A percentile compares a stretch with the other conserved stretches of the same genome.
Conservation (phyloP, 2,329 filamentous ascomycete genomes). For the Aspergillus latus region DNA sequence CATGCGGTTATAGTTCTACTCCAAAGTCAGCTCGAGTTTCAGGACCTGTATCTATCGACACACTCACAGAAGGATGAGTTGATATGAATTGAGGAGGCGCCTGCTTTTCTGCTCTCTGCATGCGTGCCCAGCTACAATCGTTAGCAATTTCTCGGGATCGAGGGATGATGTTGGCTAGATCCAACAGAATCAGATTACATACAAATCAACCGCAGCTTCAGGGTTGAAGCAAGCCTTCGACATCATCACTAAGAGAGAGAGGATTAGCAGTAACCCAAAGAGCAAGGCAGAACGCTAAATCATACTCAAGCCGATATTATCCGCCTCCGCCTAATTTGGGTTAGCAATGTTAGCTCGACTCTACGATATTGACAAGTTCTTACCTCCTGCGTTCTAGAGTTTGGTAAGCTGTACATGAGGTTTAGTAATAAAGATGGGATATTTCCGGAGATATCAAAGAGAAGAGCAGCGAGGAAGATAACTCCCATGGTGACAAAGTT, state of each 20-base stretch:
- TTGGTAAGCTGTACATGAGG: slow-evolving; percentile 54
- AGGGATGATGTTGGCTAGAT: neutral
- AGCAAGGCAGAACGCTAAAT: neutral
- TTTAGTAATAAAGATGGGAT: slow-evolving; percentile 46
- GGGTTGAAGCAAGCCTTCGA: slow-evolving; percentile 61
- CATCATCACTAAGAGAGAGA: slow-evolving; percentile 54
- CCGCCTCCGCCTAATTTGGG: slow-evolving; percentile 54
- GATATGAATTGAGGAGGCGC: slow-evolving; percentile 58
- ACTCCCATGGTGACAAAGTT: slow-evolving; percentile 35
- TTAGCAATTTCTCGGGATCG: too few relatives aligned
- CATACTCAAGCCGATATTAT: slow-evolving; percentile 59
- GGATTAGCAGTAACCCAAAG: slow-evolving; percentile 17
- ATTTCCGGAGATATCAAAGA: slow-evolving; percentile 44
- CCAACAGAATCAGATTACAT: slow-evolving; percentile 18
- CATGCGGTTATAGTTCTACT: slow-evolving; percentile 53
- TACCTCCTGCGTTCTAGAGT: slow-evolving; percentile 58
- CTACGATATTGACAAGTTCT: slow-evolving; percentile 2
- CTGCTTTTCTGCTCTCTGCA: slow-evolving; percentile 49
- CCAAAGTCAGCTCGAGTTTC: slow-evolving; percentile 7
- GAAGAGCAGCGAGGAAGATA: slow-evolving; percentile 27
- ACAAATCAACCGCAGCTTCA: slow-evolving; percentile 54
- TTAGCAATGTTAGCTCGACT: slow-evolving; percentile 9
- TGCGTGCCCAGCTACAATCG: slow-evolving; percentile 47
- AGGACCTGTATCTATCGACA: neutral
- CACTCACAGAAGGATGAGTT: slow-evolving; percentile 57